These are phyloP conservation scores for Stephanodiscus triporus DNA, from an alignment of 108 stramenopile species.

Conservation along the genomic window DNA sequence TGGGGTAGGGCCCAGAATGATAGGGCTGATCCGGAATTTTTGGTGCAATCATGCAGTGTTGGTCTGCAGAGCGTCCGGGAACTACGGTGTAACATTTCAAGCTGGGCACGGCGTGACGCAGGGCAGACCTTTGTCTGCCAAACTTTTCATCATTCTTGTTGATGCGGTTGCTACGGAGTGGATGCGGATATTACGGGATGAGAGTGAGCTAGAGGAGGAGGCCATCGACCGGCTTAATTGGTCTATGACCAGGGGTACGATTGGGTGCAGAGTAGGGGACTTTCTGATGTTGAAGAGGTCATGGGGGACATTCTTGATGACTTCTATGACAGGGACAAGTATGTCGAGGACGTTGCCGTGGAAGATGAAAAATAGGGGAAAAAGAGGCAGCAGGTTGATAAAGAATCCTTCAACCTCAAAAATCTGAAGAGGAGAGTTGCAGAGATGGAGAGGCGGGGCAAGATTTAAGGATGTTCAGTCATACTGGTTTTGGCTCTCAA, in stretches of 20 bases:
- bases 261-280: conserved; percentile 65
- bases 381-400: conserved; percentile 41
- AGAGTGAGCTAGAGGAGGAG: no score
- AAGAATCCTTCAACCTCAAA: conserved; percentile 58
- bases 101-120: no score
- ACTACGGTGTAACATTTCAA: no score
- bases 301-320: conserved; percentile 16
- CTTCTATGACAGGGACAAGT: conserved; percentile 34
- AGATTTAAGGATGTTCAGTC: conserved; percentile 21
- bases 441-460: conserved; percentile 67
- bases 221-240: no score
- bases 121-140: no score
- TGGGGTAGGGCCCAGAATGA: no score
- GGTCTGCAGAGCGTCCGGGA: no score
- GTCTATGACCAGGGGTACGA: conserved; percentile 82
- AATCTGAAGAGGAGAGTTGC: conserved; percentile 54
- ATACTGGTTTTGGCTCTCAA: neutral
- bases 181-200: no score
- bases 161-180: no score
- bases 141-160: no score
- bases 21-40: no score
- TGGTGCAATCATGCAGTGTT: no score
- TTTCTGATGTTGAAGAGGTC: conserved; percentile 38
- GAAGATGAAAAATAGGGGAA: conserved; percentile 28
- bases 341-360: conserved; percentile 41